phyloP scores from a whole-genome alignment of 305 asterid species.

The Fraxinus nigra region DNA sequence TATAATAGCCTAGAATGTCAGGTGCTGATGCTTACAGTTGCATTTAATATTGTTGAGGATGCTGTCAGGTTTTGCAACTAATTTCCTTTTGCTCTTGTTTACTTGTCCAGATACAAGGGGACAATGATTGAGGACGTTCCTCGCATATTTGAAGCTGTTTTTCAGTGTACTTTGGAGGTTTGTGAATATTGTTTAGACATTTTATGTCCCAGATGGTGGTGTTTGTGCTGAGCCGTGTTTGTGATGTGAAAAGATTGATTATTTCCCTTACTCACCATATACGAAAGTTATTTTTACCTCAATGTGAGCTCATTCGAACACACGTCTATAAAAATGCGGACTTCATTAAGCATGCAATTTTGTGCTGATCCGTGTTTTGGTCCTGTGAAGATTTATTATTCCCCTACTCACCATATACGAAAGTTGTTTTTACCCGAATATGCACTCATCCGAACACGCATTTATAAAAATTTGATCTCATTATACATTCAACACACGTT shows the following conservation, averaged over 20 bases:
- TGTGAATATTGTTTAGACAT: conserved; percentile 13
- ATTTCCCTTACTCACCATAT: neutral
- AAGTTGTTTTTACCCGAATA: neutral
- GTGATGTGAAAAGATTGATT: neutral
- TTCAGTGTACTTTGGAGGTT: conserved; percentile 98
- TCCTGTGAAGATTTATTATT: neutral
- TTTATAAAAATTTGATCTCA: neutral
- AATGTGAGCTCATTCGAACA: neutral
- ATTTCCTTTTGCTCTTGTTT: conserved; percentile 18
- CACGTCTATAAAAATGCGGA: neutral
- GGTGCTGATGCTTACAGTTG: neutral
- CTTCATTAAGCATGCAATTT: neutral
- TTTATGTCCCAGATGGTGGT: neutral
- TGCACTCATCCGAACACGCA: neutral
- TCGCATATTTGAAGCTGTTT: conserved; percentile 95
- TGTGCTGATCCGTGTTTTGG: neutral
- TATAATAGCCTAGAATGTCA: neutral
- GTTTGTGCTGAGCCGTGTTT: neutral
- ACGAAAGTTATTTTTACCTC: neutral
- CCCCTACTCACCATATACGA: neutral
- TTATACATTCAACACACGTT: neutral
- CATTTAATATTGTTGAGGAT: neutral
- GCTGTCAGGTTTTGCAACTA: conserved; percentile 11
- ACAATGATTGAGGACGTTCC: conserved; percentile 96
- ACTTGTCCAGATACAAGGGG: conserved; percentile 64